Conservation (phyloP, 1,284 basidiomycete species). For the Austroboletus novae-zelandiae region DNA sequence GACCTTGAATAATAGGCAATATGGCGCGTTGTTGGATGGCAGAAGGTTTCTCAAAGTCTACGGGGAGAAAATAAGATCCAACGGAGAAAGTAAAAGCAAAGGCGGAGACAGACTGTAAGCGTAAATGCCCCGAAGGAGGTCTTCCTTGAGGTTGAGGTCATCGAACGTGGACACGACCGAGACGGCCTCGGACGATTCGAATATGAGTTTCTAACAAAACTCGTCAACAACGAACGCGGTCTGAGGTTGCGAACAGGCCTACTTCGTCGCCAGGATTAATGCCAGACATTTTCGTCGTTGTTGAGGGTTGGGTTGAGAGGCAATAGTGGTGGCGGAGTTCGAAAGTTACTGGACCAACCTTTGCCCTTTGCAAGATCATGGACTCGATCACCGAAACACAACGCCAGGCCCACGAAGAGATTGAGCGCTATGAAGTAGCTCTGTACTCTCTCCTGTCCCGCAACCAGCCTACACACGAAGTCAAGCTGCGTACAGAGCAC, state of each 20-base stretch:
- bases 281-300: slow-evolving; percentile 63
- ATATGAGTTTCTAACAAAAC: slow-evolving; percentile 78
- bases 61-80: neutral
- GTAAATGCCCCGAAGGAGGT: slow-evolving; percentile 95
- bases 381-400: slow-evolving; percentile 92
- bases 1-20: slow-evolving; percentile 90
- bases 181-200: slow-evolving; percentile 96
- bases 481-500: slow-evolving; percentile 77
- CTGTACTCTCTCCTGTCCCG: slow-evolving; percentile 71
- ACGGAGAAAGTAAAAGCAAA: neutral
- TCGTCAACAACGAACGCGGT: slow-evolving; percentile 5
- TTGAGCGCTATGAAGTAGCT: slow-evolving; percentile 83
- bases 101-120: slow-evolving; percentile 82
- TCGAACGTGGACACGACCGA: slow-evolving; percentile 87
- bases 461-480: slow-evolving; percentile 58
- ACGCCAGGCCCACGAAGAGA: slow-evolving; percentile 92
- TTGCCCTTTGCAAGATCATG: slow-evolving; percentile 45
- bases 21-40: slow-evolving; percentile 99
- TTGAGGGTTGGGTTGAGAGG: slow-evolving; percentile 20
- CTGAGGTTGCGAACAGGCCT: slow-evolving; percentile 9
- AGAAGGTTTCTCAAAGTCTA: slow-evolving; percentile 98
- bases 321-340: slow-evolving; percentile 48
- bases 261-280: slow-evolving; percentile 79
- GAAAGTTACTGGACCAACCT: slow-evolving; percentile 34
- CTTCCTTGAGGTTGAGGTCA: slow-evolving; percentile 92